A percentile compares a stretch with the other conserved stretches of the same genome.
Conservation (phyloP, 768 basidiomycete genomes). For the Rhodotorula paludigena region DNA sequence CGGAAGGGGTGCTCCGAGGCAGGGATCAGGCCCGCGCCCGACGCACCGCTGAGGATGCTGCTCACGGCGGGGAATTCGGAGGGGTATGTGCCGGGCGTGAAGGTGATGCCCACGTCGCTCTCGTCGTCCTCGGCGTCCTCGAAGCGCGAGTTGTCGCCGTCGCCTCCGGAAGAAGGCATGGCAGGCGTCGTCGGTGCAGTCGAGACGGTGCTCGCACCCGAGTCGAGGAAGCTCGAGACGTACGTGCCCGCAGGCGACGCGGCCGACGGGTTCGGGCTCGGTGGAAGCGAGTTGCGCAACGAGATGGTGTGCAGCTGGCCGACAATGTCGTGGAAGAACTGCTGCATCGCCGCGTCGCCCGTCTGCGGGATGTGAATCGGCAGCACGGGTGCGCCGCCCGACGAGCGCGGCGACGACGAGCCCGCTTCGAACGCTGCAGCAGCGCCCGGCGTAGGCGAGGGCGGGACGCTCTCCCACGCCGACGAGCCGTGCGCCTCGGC, state of each 20-base stretch:
- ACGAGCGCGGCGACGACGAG: slow-evolving; percentile 5
- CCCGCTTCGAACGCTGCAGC: slow-evolving; percentile 3
- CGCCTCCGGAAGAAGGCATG: background rate
- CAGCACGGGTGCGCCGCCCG: slow-evolving; percentile 42
- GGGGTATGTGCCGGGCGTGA: background rate
- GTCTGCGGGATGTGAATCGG: slow-evolving; percentile 64
- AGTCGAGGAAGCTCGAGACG: slow-evolving; percentile 24
- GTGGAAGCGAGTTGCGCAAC: slow-evolving; percentile 34
- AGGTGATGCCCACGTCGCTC: slow-evolving; percentile 12
- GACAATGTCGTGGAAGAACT: slow-evolving; percentile 71
- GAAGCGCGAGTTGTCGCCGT: slow-evolving; percentile 32
- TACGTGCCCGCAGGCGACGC: slow-evolving; percentile 26
- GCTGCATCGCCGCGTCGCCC: slow-evolving; percentile 69
- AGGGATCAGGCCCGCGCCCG: background rate
- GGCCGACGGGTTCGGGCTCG: slow-evolving; percentile 20
- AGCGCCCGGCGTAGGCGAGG: slow-evolving; percentile 26
- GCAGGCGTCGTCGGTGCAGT: slow-evolving; percentile 20
- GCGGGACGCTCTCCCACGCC: slow-evolving; percentile 34
- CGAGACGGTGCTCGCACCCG: background rate
- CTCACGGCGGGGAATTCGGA: background rate
- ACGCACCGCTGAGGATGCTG: background rate
- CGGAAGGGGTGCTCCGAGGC: slow-evolving; percentile 10
- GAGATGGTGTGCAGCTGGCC: slow-evolving; percentile 50
- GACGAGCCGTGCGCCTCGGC: background rate
- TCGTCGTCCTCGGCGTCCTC: slow-evolving; percentile 44